A percentile compares a stretch with the other conserved stretches of the same genome.
Conservation (phyloP, 179 eudicot genomes). For the Amaranthus tricolor region DNA sequence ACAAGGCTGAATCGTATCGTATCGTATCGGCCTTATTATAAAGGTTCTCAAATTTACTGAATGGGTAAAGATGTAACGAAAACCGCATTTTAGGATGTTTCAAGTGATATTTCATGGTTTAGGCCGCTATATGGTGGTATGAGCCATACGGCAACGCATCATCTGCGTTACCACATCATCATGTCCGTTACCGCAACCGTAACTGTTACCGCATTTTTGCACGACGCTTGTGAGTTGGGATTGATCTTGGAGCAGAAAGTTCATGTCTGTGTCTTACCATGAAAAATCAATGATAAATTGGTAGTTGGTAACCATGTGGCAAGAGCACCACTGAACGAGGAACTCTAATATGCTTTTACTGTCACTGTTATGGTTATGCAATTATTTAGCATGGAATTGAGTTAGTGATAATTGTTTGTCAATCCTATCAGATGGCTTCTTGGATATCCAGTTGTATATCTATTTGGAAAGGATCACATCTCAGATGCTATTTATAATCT, state of each 20-base stretch:
- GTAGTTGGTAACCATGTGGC: neutral
- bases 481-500: conserved; percentile 73
- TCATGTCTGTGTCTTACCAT: neutral
- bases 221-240: neutral
- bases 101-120: too few relatives aligned
- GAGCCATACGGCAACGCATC: too few relatives aligned
- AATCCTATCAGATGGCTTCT: conserved; percentile 83
- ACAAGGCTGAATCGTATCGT: too few relatives aligned
- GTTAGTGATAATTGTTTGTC: conserved; percentile 10
- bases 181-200: too few relatives aligned
- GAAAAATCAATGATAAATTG: neutral
- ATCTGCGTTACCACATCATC: too few relatives aligned
- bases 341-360: neutral
- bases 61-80: too few relatives aligned
- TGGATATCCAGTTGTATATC: conserved; percentile 87
- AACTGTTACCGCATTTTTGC: neutral
- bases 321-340: neutral
- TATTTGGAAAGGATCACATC: conserved; percentile 73
- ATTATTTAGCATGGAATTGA: neutral
- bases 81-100: too few relatives aligned
- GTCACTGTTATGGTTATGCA: neutral
- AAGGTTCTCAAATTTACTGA: too few relatives aligned
- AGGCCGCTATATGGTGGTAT: too few relatives aligned
- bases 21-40: too few relatives aligned
- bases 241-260: conserved; percentile 4